phyloP scores from a whole-genome alignment of 2,329 filamentous ascomycete genomes.

The Aspergillus sp. region DNA sequence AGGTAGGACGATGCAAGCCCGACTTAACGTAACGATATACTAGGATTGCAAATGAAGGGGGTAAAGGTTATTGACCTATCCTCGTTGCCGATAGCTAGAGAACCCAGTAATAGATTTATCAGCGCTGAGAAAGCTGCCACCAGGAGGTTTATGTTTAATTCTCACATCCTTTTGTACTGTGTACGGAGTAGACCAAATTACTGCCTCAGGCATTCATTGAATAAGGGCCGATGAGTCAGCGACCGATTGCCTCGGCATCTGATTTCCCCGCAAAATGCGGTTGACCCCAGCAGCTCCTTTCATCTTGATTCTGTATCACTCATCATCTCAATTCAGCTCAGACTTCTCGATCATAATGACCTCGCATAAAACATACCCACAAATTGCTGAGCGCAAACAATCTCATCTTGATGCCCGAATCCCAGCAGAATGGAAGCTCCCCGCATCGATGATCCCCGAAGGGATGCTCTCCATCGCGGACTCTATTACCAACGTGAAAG shows the following conservation, averaged over 20 bases:
- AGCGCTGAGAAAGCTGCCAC: too few relatives aligned
- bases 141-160: too few relatives aligned
- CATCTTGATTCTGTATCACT: not conserved
- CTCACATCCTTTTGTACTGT: too few relatives aligned
- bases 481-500: slow-evolving; percentile 32
- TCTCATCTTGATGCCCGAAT: slow-evolving; percentile 38
- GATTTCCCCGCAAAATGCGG: not conserved
- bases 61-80: too few relatives aligned
- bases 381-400: slow-evolving; percentile 41
- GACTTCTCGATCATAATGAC: not conserved
- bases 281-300: not conserved
- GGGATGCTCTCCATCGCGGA: slow-evolving; percentile 38
- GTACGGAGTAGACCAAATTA: too few relatives aligned
- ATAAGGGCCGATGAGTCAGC: not conserved
- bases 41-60: too few relatives aligned
- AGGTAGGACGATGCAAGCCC: too few relatives aligned
- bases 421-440: slow-evolving; percentile 40
- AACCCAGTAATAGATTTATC: too few relatives aligned
- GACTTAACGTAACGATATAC: too few relatives aligned
- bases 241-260: not conserved
- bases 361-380: slow-evolving; percentile 21
- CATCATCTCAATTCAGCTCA: not conserved
- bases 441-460: slow-evolving; percentile 30
- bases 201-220: too few relatives aligned
- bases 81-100: too few relatives aligned